Base-by-base conservation (phyloP, 345 rosid genomes). In the Eucalyptus caleyi region DNA sequence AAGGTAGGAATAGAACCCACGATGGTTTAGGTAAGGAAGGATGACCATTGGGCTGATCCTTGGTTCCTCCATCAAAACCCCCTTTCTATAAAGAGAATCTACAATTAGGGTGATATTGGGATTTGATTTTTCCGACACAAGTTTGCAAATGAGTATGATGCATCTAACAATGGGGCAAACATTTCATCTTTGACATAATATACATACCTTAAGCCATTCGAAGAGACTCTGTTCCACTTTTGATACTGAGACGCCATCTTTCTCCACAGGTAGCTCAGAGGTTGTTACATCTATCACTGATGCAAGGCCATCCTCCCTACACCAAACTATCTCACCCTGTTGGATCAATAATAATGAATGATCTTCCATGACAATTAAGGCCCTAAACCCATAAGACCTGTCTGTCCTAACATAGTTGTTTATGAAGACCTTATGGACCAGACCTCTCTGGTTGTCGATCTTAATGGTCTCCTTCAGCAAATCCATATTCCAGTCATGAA, bases 331-430 rank as follows among this genome's bases (percentile, higher is more conserved):
- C 91, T 89, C 96, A 87, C 99, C 99, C 93, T 98, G 99, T 90
- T 98, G 99, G 89, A 97, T 92, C 91, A 98, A 93, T 91, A 96
- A 93, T 50, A 98, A 94, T 59, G 99, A 97, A 93, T 97, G 99
- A 93, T 98, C 99, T 94, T 98, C 99, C 99, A 98, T 96, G 89
- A 97, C 96, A 88, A 98, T 93, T 93, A 97, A 95, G n/a, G 95
- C 99, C 95, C 99, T 95, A 91, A 97, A 98, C 62, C 99, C 99
- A 92, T 98, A 91, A 88, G 98, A 94, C 91, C 93, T 96, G 91
- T 98, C 99, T n/a, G 99, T 98, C 92, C 95, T 93, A 90, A 96
- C 89, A 92, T 97, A 98, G 93, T 95, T 96, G 91, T 98, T 97
- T 89, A 98, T 93, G 94, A 96, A 98, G 93, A 98, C 96, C 95